These are phyloP conservation scores for Suillus lakei DNA, from an alignment of 768 basidiomycete species.

Conservation along the genomic window DNA sequence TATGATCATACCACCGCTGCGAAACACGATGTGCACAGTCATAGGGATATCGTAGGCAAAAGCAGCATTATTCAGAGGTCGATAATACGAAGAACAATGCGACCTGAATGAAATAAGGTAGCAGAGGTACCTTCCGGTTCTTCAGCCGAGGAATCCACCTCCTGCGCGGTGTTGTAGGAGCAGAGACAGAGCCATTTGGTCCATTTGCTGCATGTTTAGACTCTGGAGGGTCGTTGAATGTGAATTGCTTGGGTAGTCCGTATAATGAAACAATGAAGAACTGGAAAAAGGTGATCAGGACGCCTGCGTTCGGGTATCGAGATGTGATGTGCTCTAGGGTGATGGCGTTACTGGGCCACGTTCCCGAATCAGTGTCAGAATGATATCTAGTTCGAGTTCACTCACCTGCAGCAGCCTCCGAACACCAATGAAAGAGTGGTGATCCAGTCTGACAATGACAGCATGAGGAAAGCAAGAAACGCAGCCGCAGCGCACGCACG, in stretches of 20 bases:
- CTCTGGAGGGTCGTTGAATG: constrained; percentile 25
- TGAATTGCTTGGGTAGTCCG: constrained; percentile 68
- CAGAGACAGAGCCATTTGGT: not conserved
- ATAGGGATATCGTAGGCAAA: constrained; percentile 89
- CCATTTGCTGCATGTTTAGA: constrained; percentile 38
- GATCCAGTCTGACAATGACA: constrained; percentile 50
- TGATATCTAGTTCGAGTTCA: constrained; percentile 15
- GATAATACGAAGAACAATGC: constrained; percentile 80
- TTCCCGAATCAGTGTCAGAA: not conserved
- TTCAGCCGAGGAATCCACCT: constrained; percentile 52
- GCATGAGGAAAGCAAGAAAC: constrained; percentile 13
- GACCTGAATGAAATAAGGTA: constrained; percentile 80
- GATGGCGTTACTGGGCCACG: constrained; percentile 68
- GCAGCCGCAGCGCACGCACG: not conserved
- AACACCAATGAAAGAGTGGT: constrained; percentile 77
- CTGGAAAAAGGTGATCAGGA: constrained; percentile 87
- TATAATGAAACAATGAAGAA: constrained; percentile 78
- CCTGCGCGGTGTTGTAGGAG: constrained; percentile 5
- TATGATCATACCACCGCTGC: constrained; percentile 85
- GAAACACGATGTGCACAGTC: constrained; percentile 92
- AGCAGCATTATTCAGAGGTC: constrained; percentile 88
- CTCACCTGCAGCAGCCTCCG: constrained; percentile 86
- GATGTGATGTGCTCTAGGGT: constrained; percentile 77
- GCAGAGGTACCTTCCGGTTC: constrained; percentile 69
- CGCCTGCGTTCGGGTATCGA: constrained; percentile 70